Conservation (phyloP, 2,329 filamentous ascomycete species). For the Aschersonia sp. region DNA sequence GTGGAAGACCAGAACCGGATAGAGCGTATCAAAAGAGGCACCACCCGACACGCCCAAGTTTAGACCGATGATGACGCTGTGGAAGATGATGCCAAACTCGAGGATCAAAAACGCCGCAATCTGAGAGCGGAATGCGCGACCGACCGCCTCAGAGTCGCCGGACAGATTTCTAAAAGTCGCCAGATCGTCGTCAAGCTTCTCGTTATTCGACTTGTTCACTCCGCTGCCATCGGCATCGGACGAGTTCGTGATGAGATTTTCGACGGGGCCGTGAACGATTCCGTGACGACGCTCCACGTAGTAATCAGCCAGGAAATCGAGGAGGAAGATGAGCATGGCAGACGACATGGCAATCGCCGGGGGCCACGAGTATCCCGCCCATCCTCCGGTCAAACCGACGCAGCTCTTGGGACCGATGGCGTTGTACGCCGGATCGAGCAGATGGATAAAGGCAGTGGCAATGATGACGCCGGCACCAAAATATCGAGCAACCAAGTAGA, state of each 20-base stretch:
- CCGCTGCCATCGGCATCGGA: not conserved
- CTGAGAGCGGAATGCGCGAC: slow-evolving; percentile 16
- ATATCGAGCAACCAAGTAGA: slow-evolving; percentile 81
- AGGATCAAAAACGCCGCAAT: slow-evolving; percentile 32
- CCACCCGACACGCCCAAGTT: slow-evolving; percentile 41
- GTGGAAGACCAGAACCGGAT: slow-evolving; percentile 47
- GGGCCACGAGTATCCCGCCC: slow-evolving; percentile 35
- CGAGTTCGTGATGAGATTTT: slow-evolving; percentile 11
- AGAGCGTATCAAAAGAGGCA: slow-evolving; percentile 40
- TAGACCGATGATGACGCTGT: slow-evolving; percentile 48
- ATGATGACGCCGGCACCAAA: slow-evolving; percentile 91
- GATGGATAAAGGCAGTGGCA: slow-evolving; percentile 82
- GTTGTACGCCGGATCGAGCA: slow-evolving; percentile 68
- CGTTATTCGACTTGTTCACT: slow-evolving; percentile 2
- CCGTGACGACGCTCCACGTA: slow-evolving; percentile 34
- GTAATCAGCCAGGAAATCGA: slow-evolving; percentile 33
- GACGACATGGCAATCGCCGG: slow-evolving; percentile 34
- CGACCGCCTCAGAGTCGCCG: slow-evolving; percentile 5
- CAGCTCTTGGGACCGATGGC: slow-evolving; percentile 32
- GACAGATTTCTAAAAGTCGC: slow-evolving; percentile 9
- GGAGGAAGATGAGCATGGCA: slow-evolving; percentile 31
- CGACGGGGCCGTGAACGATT: slow-evolving; percentile 7
- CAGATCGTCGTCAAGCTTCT: slow-evolving; percentile 6
- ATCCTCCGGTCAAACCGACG: slow-evolving; percentile 32
- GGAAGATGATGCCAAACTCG: slow-evolving; percentile 48